phyloP scores from a whole-genome alignment of 2,329 filamentous ascomycete species.

The Aspergillus awamori region DNA sequence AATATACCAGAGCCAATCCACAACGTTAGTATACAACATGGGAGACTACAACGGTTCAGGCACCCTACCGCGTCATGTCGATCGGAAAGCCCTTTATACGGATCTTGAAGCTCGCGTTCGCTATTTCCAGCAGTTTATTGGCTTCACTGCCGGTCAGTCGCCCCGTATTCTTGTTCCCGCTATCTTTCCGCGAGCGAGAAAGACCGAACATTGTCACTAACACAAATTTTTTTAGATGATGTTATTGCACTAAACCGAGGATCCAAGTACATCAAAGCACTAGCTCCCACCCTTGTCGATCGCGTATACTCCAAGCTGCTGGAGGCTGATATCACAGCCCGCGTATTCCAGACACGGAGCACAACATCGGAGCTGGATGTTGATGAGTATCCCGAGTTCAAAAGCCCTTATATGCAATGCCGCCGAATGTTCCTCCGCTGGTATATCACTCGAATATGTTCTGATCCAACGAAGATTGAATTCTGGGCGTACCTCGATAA shows the following conservation, averaged over 20 bases:
- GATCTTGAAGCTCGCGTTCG: not conserved
- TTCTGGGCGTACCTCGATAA: conserved; percentile 86
- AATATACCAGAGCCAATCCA: not conserved
- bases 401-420: conserved; percentile 73
- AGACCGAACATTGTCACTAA: not conserved
- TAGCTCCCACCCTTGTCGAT: conserved; percentile 81
- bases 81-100: not conserved
- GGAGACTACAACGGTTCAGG: not conserved
- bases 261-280: conserved; percentile 74
- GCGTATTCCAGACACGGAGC: conserved; percentile 67
- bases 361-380: conserved; percentile 68
- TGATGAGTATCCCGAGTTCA: conserved; percentile 64
- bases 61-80: not conserved
- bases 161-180: not conserved
- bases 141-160: not conserved
- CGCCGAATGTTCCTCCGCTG: conserved; percentile 76
- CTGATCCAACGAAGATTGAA: conserved; percentile 72
- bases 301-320: conserved; percentile 82
- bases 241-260: conserved; percentile 70
- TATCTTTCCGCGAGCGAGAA: no score
- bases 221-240: conserved; percentile 57
- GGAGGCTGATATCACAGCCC: conserved; percentile 78
- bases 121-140: not conserved
- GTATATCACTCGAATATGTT: conserved; percentile 74
- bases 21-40: not conserved